Percentiles rank a stretch among this genome's conserved stretches.
Conservation (phyloP, 2,329 filamentous ascomycete genomes). For the Diaporthe nobilis region DNA sequence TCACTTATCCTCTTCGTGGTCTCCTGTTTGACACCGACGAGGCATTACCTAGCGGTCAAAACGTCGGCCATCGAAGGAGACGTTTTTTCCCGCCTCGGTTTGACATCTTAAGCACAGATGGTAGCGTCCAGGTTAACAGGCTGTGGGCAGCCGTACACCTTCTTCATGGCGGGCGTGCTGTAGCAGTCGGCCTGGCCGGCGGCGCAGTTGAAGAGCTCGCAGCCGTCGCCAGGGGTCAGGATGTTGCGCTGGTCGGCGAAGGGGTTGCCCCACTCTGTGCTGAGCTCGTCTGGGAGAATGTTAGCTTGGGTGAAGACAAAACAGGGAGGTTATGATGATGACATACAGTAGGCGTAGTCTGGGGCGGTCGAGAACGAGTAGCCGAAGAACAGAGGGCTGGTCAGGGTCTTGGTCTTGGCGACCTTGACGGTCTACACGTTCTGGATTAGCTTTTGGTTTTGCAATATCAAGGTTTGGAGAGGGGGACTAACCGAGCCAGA, state of each 20-base stretch:
- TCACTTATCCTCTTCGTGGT: background rate
- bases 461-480: too few relatives aligned
- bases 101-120: conserved; percentile 44
- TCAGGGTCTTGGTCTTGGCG: conserved; percentile 54
- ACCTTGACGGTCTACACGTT: conserved; percentile 57
- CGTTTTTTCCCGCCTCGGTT: too few relatives aligned
- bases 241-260: conserved; percentile 55
- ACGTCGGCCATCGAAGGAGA: background rate
- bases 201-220: conserved; percentile 56
- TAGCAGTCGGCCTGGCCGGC: conserved; percentile 55
- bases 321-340: background rate
- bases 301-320: background rate
- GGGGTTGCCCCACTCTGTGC: conserved; percentile 58
- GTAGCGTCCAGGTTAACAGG: conserved; percentile 54
- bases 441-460: background rate
- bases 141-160: conserved; percentile 57
- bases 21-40: background rate
- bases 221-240: conserved; percentile 54
- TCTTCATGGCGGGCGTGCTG: conserved; percentile 55
- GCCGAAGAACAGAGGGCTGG: conserved; percentile 57
- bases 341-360: conserved; percentile 57
- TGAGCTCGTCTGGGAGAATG: conserved; percentile 53
- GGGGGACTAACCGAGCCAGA: conserved; percentile 53
- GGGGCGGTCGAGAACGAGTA: conserved; percentile 56
- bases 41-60: background rate